Evolutionary conservation across 1,139 yeast species (phyloP), one percentile per base, ranked within the genome.

Genomic region (Debaryomyces sp.): DNA sequence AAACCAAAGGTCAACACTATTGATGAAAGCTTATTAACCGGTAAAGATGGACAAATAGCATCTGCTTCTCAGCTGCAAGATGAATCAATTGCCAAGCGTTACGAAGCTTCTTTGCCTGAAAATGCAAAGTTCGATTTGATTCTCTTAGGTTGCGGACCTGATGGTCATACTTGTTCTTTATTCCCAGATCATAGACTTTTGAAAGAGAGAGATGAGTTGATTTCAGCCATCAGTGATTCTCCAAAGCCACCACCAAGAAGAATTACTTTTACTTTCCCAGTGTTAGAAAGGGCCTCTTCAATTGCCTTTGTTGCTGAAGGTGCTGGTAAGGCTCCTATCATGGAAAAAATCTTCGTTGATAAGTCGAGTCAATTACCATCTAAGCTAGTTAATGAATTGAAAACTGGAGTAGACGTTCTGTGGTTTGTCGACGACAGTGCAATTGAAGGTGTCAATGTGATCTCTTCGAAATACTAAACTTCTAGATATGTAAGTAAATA

Each of bases 281-380:
- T 82, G 4, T 75, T 86, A 59, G 76, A 73, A 51, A 70, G 66
- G 27, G 85, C 87, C 17, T 63, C 70, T 17, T 65, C 80, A 42
- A 81, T 91, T 58, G 87, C 90, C 1, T 91, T 90, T 70, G 94
- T 90, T 43, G 96, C 96, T 15, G 94, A 89, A 65, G 97, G 97
- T 50, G 85, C 85, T 15, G 87, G 89, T 34, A 91, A 91, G 69
- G 89, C 90, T n/a, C 77, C 82, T 0, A 77, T 87, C 40, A 73
- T 92, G 66, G 80, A 81, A 60, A 78, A 86, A 54, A 85, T 91
- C 46, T 89, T 92, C 66, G 76, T 77, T 49, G 81, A 85, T 55
- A 61, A 73, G 17, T 59, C 70, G 21, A 63, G 72, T 34, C 48
- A 66, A 51, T 77, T 91, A 57, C 98, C 98, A 17, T 79, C 90